phyloP scores from a whole-genome alignment of 371 early-diverging fungal species.

The Rhizopus delemar region DNA sequence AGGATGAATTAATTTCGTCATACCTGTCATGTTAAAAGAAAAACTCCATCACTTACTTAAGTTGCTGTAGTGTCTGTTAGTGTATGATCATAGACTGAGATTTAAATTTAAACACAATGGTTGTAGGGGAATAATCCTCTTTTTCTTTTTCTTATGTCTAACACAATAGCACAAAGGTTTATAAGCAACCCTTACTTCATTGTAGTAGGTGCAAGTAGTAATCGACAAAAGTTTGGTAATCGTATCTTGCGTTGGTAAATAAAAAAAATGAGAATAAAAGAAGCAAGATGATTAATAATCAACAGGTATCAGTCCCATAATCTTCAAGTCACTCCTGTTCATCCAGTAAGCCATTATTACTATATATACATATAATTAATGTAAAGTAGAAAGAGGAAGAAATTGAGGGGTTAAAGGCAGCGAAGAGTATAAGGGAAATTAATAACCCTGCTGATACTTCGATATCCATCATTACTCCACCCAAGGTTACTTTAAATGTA shows the following conservation, averaged over 20 bases:
- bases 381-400: conserved; percentile 42
- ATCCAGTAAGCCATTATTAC: conserved; percentile 32
- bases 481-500: conserved; percentile 64
- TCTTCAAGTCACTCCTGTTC: conserved; percentile 49
- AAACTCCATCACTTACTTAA: neutral
- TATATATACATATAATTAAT: neutral
- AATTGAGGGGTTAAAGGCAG: conserved; percentile 53
- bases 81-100: neutral
- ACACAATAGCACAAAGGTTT: conserved; percentile 25
- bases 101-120: neutral
- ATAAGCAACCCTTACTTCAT: conserved; percentile 53
- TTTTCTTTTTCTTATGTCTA: neutral
- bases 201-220: conserved; percentile 76
- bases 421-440: conserved; percentile 50
- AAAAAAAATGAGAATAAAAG: neutral
- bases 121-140: neutral
- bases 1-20: too few species aligned
- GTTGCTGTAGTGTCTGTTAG: neutral
- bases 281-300: neutral
- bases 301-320: conserved; percentile 43
- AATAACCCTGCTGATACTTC: conserved; percentile 42
- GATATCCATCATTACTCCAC: conserved; percentile 82
- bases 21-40: too few species aligned
- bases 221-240: conserved; percentile 78
- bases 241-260: conserved; percentile 72